Base-by-base conservation (phyloP, 2,329 filamentous ascomycete species). In the Onygenales sp. region DNA sequence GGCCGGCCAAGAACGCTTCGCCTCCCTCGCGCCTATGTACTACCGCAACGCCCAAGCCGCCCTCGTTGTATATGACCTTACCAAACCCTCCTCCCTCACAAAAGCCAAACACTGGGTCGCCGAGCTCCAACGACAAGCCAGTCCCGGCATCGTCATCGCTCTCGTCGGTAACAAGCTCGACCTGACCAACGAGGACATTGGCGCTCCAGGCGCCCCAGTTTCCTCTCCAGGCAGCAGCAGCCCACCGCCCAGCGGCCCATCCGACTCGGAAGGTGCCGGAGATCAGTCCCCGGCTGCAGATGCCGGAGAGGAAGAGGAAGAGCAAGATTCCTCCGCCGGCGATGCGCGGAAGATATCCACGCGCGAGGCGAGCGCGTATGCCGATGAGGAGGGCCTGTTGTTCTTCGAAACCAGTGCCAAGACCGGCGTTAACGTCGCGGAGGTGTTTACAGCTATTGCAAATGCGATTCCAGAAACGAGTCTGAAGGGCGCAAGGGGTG, bases 31-130 rank as follows among this genome's bases (percentile, higher is more conserved):
- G 34, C 93, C 93, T 65, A 98, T 98, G 93, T 98, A 98, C 79
- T 98, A 98, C 77, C 81, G 94, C 65, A 98, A 98, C 70, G 94
- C 94, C 63, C 97, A 98, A 82, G 97, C 93, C 75, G 93, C 94
- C 54, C 92, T 98, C 34, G 92, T 98, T 49, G 93, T 98, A 61
- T 98, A 98, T 74, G 93, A 98, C 74, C 96, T 98, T 67, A 98
- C 93, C 39, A 40, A 58, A 61, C 57, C 97, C 90, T 83, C 91
- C 59, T 98, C 93, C 47, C 79, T 98, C 66, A 93, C 97, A 74
- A 98, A 98, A 79, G 94, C 94, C 63, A 98, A 98, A 74, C 87
- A 91, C 44, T 98, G 93, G 93, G 92, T 98, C 55, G 97, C 97
- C 76, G 93, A 98, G 70, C 84, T 98, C 53, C 93, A 98, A 74